phyloP scores from a whole-genome alignment of 306 rosid genomes.

The Cercis canadensis region DNA sequence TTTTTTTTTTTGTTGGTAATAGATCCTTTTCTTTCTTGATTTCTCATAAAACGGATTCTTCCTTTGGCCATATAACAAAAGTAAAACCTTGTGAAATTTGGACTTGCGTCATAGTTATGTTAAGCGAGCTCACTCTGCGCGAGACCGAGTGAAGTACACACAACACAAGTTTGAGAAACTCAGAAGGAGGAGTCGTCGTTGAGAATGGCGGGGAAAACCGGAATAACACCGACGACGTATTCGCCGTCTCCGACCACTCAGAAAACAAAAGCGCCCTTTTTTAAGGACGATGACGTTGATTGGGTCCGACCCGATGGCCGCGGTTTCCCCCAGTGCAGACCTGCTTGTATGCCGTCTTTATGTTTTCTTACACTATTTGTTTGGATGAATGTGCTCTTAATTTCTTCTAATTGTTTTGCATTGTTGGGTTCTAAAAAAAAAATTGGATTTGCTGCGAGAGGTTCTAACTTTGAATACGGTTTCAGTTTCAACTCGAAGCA shows the following conservation, averaged over 20 bases:
- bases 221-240: slow-evolving; percentile 67
- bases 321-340: slow-evolving; percentile 87
- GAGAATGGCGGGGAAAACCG: slow-evolving; percentile 71
- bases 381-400: background rate
- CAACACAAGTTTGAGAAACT: background rate
- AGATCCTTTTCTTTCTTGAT: no score
- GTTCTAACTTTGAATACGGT: background rate
- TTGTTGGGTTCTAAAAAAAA: background rate
- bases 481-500: background rate
- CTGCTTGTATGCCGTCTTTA: slow-evolving; percentile 64
- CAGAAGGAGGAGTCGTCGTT: slow-evolving; percentile 20
- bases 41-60: no score
- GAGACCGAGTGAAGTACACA: background rate
- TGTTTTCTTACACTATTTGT: background rate
- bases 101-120: no score
- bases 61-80: no score
- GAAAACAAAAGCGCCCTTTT: slow-evolving; percentile 46
- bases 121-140: slow-evolving; percentile 6
- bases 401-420: background rate
- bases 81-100: background rate
- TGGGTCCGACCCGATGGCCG: slow-evolving; percentile 94
- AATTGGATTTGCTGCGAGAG: background rate
- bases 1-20: no score
- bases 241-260: slow-evolving; percentile 65
- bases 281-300: slow-evolving; percentile 51